Percentiles rank a stretch among this genome's conserved stretches.
phyloP scores from a whole-genome alignment of 2,329 filamentous ascomycete genomes.

The Paraphoma chrysanthemicola region DNA sequence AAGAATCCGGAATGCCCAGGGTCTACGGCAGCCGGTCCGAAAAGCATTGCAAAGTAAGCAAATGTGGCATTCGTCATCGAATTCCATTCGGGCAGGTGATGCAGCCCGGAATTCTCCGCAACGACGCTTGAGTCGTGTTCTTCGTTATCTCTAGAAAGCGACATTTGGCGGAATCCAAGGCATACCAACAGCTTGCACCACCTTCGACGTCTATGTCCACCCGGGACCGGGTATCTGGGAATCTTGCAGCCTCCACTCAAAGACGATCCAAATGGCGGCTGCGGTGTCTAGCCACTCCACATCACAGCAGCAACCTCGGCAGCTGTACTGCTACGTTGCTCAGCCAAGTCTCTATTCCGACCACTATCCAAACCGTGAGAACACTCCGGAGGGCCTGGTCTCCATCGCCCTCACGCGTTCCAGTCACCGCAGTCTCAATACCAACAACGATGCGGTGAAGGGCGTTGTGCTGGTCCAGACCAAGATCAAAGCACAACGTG shows the following conservation, averaged over 20 bases:
- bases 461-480: slow-evolving; percentile 23
- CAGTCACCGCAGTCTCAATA: slow-evolving; percentile 23
- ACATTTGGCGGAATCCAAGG: not conserved
- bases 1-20: not conserved
- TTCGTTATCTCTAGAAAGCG: not conserved
- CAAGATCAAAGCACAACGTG: slow-evolving; percentile 18
- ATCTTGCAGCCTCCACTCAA: not conserved
- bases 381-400: slow-evolving; percentile 20
- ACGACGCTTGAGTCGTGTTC: not conserved
- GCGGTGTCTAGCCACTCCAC: not conserved
- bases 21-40: not conserved
- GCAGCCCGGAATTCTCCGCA: slow-evolving; percentile 18
- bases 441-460: slow-evolving; percentile 27
- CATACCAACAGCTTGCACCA: not conserved
- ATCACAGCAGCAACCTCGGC: slow-evolving; percentile 8
- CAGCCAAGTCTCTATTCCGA: slow-evolving; percentile 26
- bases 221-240: not conserved
- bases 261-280: slow-evolving; percentile 1
- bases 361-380: slow-evolving; percentile 23
- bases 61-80: slow-evolving; percentile 14
- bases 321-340: slow-evolving; percentile 22
- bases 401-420: slow-evolving; percentile 24
- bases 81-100: slow-evolving; percentile 2
- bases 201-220: not conserved
- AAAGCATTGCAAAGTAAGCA: slow-evolving; percentile 6